A percentile compares a stretch with the other conserved stretches of the same genome.
phyloP scores from a whole-genome alignment of 371 early-diverging fungal genomes.

The Ecytonucleospora hepatopenaei region DNA sequence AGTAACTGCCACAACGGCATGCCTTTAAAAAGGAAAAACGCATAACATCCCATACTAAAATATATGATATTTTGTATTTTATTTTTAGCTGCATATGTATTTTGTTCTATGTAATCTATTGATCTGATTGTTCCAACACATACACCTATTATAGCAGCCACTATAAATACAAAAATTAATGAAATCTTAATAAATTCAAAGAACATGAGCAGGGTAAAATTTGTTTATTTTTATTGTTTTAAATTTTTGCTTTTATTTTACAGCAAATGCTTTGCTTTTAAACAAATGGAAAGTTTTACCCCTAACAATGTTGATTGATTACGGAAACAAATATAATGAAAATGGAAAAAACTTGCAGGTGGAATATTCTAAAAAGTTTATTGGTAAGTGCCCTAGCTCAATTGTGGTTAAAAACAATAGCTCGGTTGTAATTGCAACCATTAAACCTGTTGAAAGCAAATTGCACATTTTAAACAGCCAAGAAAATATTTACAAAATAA shows the following conservation, averaged over 20 bases:
- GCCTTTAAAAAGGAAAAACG: constrained; percentile 46
- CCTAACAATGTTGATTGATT: constrained; percentile 56
- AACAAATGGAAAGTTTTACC: constrained; percentile 4
- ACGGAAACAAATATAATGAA: constrained; percentile 95
- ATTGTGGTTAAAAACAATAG: constrained; percentile 92
- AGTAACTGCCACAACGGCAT: constrained; percentile 43
- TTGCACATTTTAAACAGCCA: constrained; percentile 75
- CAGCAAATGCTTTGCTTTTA: background rate
- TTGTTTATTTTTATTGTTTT: background rate
- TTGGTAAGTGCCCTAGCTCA: constrained; percentile 77
- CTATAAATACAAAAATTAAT: constrained; percentile 21
- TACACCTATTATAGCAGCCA: constrained; percentile 33
- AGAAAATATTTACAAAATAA: constrained; percentile 73
- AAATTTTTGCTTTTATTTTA: too few relatives aligned
- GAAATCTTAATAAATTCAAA: constrained; percentile 13
- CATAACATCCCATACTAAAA: constrained; percentile 30
- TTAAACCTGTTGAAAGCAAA: constrained; percentile 78
- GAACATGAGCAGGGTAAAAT: constrained; percentile 17
- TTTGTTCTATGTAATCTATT: constrained; percentile 56
- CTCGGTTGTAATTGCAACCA: constrained; percentile 88
- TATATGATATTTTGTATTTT: constrained; percentile 45
- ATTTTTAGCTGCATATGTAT: constrained; percentile 54
- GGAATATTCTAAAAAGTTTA: constrained; percentile 88
- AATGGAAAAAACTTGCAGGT: constrained; percentile 96
- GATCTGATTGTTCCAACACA: constrained; percentile 47